Evolutionary conservation across 2,329 filamentous ascomycete species (phyloP).

Genomic region (Xylariaceae sp.): DNA sequence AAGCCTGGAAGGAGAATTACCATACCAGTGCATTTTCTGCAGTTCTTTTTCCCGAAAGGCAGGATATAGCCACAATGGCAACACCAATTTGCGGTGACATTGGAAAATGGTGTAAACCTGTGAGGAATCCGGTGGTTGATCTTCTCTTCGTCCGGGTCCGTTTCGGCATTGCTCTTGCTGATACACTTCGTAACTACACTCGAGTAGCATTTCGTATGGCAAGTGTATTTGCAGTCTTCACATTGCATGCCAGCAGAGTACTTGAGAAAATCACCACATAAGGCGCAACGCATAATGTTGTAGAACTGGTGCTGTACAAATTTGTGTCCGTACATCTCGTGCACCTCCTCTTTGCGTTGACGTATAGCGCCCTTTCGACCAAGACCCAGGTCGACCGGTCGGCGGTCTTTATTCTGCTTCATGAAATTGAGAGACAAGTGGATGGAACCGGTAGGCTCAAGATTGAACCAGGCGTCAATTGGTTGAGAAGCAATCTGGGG

Average conservation of each 20-base stretch:
- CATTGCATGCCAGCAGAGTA: constrained; percentile 99
- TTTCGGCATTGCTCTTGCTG: constrained; percentile 98
- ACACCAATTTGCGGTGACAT: constrained; percentile 98
- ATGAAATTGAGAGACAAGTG: constrained; percentile 89
- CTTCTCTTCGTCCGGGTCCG: constrained; percentile 97
- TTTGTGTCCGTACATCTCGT: constrained; percentile 99
- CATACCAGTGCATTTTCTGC: constrained; percentile 84
- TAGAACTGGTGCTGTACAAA: constrained; percentile 99
- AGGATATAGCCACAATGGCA: constrained; percentile 97
- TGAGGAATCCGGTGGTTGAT: constrained; percentile 99
- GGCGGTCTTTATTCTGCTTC: constrained; percentile 84
- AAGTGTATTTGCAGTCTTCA: constrained; percentile 99
- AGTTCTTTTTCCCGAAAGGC: constrained; percentile 93
- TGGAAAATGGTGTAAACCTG: constrained; percentile 94
- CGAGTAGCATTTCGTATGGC: constrained; percentile 94
- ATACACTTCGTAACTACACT: constrained; percentile 99
- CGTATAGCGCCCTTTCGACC: constrained; percentile 94
- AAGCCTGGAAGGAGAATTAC: constrained; percentile 6
- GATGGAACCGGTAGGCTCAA: constrained; percentile 92
- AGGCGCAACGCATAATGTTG: constrained; percentile 99
- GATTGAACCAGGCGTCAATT: constrained; percentile 95
- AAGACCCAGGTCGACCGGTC: constrained; percentile 84
- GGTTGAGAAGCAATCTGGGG: constrained; percentile 59
- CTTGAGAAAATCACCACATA: constrained; percentile 97
- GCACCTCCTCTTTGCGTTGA: constrained; percentile 95